Base-by-base conservation (phyloP, 495 filamentous ascomycete species). In the Aspergillus funiculosus region DNA sequence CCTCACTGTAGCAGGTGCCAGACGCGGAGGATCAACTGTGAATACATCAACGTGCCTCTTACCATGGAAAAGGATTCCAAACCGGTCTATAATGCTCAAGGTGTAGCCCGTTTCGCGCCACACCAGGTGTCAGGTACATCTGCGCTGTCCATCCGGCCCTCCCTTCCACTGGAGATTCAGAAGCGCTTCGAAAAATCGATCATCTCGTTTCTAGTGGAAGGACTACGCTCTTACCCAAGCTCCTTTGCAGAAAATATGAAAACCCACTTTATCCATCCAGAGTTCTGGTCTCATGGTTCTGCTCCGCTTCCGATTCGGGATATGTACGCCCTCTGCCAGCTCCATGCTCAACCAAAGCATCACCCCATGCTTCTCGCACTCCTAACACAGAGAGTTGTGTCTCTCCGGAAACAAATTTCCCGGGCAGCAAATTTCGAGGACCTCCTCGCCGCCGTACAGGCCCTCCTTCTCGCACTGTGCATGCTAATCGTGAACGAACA, bases 1-100 rank as follows among this genome's bases (percentile, higher is more conserved):
- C 71, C 70, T 5, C 51, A 52, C 14, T 75, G 71, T 48, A 53
- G 38, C 38, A 50, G 71, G 20, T 75, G 70, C 43, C 13, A 57
- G 11, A 58, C 58, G 7, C 61, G 53, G 45, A 61, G 57, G 0
- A 44, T 63, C 21, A 42, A 50, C 30, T 73, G 71, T 50, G 45
- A 56, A 35, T 75, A 75, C 36, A 32, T 43, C 32, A 66, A 63
- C 46, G 51, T 40, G 21, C 64, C 60, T 13, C 34, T 59, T 24
- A 50, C 47, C 30, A 47, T 34, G 26, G 52, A 4, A 39, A 21
- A 18, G 10, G 35, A 45, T 24, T 14, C 26, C 6, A 38, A 15
- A 10, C 22, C 14, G 8, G 32, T 18, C 21, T 6, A 1, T 17
- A 13, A 8, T n/a, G 11, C 19, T 24, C n/a, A 14, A 28, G 22